Percentiles rank a stretch among this genome's conserved stretches.
Evolutionary conservation across 1,139 yeast species (phyloP).

Genomic region (Eremothecium cymbalariae): DNA sequence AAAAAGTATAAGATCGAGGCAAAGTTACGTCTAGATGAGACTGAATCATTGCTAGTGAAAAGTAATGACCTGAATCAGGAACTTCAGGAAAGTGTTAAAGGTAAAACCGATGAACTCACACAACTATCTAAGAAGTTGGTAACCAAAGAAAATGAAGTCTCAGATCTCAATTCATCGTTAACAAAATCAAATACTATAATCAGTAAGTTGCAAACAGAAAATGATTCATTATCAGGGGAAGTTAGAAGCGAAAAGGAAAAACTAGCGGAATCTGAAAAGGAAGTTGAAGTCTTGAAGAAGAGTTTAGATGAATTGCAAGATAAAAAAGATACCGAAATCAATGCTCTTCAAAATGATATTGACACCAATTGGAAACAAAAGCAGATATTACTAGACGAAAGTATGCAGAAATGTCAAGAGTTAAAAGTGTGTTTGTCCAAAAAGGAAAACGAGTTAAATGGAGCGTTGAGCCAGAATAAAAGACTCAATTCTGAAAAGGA

Average conservation of each 20-base stretch:
- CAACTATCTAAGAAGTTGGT: neutral
- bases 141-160: slow-evolving; percentile 8
- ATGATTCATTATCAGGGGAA: slow-evolving; percentile 1
- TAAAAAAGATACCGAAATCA: slow-evolving; percentile 4
- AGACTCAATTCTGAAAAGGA: slow-evolving; percentile 1
- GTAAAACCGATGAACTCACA: neutral
- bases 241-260: slow-evolving; percentile 1
- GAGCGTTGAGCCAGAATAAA: slow-evolving; percentile 1
- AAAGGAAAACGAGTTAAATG: slow-evolving; percentile 1
- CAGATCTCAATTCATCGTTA: slow-evolving; percentile 5
- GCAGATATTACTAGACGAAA: slow-evolving; percentile 8
- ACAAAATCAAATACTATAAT: slow-evolving; percentile 7
- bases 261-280: slow-evolving; percentile 2
- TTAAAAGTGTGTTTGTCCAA: slow-evolving; percentile 4
- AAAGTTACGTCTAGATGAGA: slow-evolving; percentile 1
- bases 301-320: slow-evolving; percentile 6
- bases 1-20: slow-evolving; percentile 4
- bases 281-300: slow-evolving; percentile 7
- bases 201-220: slow-evolving; percentile 7
- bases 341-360: slow-evolving; percentile 2
- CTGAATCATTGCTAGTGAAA: neutral
- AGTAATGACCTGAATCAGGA: neutral
- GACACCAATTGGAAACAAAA: slow-evolving; percentile 9
- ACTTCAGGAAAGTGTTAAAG: neutral
- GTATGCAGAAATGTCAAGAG: slow-evolving; percentile 7